Percentiles rank a stretch among this genome's conserved stretches.
Evolutionary conservation across 2,329 filamentous ascomycete species (phyloP).

Genomic region (Pseudogymnoascus sp.): DNA sequence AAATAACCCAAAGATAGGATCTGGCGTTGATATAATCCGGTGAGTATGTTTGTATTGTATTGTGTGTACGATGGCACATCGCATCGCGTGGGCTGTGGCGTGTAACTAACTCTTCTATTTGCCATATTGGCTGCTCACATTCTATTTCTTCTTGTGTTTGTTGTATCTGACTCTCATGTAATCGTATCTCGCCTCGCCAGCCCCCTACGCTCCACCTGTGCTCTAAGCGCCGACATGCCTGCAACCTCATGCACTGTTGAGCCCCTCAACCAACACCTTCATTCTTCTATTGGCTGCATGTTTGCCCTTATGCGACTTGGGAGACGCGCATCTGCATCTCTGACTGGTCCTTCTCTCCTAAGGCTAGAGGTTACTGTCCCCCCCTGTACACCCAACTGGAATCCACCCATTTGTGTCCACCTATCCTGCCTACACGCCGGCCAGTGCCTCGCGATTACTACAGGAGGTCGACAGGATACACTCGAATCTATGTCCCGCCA

Average conservation of each 20-base stretch:
- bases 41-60: neutral
- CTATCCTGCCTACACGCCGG: conserved; percentile 2
- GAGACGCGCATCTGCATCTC: conserved; percentile 23
- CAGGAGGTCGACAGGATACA: neutral
- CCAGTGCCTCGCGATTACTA: conserved; percentile 2
- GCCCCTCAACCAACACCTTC: neutral
- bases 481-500: neutral
- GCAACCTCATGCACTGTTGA: conserved; percentile 14
- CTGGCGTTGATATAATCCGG: neutral
- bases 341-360: conserved; percentile 20
- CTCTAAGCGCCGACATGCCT: conserved; percentile 17
- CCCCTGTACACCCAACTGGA: conserved; percentile 6
- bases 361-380: neutral
- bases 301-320: conserved; percentile 13
- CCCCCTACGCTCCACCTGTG: neutral
- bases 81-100: neutral
- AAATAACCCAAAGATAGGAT: neutral
- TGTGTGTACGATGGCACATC: neutral
- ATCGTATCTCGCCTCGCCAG: no score
- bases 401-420: conserved; percentile 1
- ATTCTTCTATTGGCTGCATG: conserved; percentile 12
- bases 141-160: neutral
- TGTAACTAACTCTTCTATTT: neutral
- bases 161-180: no score
- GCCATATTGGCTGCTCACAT: no score